These are phyloP conservation scores for Aspergillaceae sp. DNA, from an alignment of 2,329 filamentous ascomycete genomes.

Conservation along the genomic window DNA sequence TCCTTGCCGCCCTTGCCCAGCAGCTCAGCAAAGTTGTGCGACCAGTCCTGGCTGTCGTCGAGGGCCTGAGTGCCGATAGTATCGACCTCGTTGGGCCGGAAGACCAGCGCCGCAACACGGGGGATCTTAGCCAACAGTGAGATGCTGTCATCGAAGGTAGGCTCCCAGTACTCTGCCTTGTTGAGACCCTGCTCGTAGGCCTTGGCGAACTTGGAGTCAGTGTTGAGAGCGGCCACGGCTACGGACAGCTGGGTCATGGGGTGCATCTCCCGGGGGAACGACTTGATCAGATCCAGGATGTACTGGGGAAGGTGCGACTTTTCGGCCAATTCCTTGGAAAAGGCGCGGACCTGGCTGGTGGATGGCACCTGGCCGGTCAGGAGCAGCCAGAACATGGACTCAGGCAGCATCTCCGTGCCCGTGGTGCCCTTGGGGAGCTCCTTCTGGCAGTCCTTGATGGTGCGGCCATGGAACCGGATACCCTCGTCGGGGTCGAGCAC, in stretches of 20 bases:
- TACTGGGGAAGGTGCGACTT: constrained; percentile 75
- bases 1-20: constrained; percentile 81
- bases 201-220: constrained; percentile 87
- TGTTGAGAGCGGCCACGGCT: constrained; percentile 89
- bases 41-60: constrained; percentile 86
- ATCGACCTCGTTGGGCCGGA: constrained; percentile 74
- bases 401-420: constrained; percentile 91
- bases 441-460: constrained; percentile 95
- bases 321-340: constrained; percentile 80
- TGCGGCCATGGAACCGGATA: constrained; percentile 94
- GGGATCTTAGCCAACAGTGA: constrained; percentile 91
- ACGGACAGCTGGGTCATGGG: constrained; percentile 98
- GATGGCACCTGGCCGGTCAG: constrained; percentile 88
- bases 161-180: constrained; percentile 99
- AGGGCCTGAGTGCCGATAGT: constrained; percentile 64
- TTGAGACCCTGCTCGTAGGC: constrained; percentile 82
- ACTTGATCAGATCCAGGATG: constrained; percentile 78
- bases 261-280: constrained; percentile 82
- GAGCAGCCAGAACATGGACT: constrained; percentile 99
- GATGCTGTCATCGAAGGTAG: constrained; percentile 92
- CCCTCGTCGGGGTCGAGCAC: constrained; percentile 95
- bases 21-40: constrained; percentile 97
- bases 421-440: constrained; percentile 86
- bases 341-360: constrained; percentile 66
- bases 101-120: constrained; percentile 93